Evolutionary conservation across 2,329 filamentous ascomycete species (phyloP).

Genomic region (Pseudogymnoascus destructans): DNA sequence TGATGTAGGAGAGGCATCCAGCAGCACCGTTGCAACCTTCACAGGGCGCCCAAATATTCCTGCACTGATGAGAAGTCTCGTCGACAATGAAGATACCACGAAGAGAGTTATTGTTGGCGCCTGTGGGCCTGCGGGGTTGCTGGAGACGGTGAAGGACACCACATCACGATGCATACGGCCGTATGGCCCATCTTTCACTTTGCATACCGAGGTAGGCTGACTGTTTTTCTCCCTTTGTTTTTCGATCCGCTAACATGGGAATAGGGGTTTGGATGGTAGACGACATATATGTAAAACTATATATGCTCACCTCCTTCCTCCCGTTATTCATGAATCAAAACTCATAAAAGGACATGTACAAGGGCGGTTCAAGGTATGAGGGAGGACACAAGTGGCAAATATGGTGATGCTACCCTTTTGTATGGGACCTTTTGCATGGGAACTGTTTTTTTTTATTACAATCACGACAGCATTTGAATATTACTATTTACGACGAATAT

Average conservation of each 20-base stretch:
- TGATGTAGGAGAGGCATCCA: constrained; percentile 9
- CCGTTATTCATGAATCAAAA: no score
- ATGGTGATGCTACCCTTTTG: background rate
- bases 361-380: background rate
- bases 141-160: constrained; percentile 33
- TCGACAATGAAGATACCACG: constrained; percentile 25
- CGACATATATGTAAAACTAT: no score
- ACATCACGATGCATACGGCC: constrained; percentile 32
- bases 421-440: background rate
- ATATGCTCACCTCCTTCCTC: no score
- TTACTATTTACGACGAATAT: background rate
- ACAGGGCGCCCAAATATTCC: constrained; percentile 32
- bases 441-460: background rate
- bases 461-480: background rate
- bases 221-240: background rate
- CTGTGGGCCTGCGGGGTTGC: constrained; percentile 35
- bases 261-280: constrained; percentile 4
- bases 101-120: constrained; percentile 34
- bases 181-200: constrained; percentile 35
- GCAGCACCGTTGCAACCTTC: constrained; percentile 10
- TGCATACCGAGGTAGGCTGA: constrained; percentile 32
- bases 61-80: constrained; percentile 28
- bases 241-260: background rate
- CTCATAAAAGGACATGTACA: no score
- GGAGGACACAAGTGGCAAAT: background rate